phyloP scores from a whole-genome alignment of 306 rosid genomes.

The Cucurbita pepo region DNA sequence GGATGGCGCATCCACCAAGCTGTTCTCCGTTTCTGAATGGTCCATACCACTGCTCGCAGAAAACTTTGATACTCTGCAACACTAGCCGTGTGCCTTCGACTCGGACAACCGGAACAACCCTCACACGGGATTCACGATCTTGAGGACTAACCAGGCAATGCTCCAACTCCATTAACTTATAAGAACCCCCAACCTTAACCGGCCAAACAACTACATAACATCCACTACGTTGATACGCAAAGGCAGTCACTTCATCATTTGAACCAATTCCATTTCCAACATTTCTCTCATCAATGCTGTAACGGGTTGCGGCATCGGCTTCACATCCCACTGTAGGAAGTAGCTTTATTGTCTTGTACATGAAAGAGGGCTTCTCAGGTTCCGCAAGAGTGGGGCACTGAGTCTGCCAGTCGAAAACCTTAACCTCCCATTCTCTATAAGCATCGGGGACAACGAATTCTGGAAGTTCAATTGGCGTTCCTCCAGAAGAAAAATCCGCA shows the following conservation, averaged over 20 bases:
- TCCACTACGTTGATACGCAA: slow-evolving; percentile 73
- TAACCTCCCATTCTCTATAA: slow-evolving; percentile 86
- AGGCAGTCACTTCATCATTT: slow-evolving; percentile 26
- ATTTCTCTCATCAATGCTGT: slow-evolving; percentile 49
- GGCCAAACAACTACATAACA: slow-evolving; percentile 68
- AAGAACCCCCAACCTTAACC: slow-evolving; percentile 15
- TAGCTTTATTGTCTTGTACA: slow-evolving; percentile 51
- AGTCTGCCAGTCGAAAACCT: slow-evolving; percentile 92
- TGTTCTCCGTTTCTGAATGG: slow-evolving; percentile 95
- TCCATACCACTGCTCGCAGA: slow-evolving; percentile 95
- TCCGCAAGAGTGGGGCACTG: slow-evolving; percentile 93
- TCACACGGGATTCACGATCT: slow-evolving; percentile 72
- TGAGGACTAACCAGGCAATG: slow-evolving; percentile 73
- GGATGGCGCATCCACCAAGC: slow-evolving; percentile 85
- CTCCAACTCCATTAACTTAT: slow-evolving; percentile 52
- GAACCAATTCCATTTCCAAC: slow-evolving; percentile 17
- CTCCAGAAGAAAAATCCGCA: slow-evolving; percentile 70
- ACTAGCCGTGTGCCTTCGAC: slow-evolving; percentile 25
- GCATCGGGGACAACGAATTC: slow-evolving; percentile 84
- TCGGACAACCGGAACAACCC: slow-evolving; percentile 49
- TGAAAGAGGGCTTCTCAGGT: slow-evolving; percentile 29
- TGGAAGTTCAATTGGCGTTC: slow-evolving; percentile 61
- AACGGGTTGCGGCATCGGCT: slow-evolving; percentile 83
- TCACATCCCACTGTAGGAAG: slow-evolving; percentile 96
- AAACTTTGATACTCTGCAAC: slow-evolving; percentile 40